Percentiles rank a stretch among this genome's conserved stretches.
These are phyloP conservation scores for Hyaloperonospora brassicae DNA, from an alignment of 352 stramenopile genomes.

Conservation along the genomic window DNA sequence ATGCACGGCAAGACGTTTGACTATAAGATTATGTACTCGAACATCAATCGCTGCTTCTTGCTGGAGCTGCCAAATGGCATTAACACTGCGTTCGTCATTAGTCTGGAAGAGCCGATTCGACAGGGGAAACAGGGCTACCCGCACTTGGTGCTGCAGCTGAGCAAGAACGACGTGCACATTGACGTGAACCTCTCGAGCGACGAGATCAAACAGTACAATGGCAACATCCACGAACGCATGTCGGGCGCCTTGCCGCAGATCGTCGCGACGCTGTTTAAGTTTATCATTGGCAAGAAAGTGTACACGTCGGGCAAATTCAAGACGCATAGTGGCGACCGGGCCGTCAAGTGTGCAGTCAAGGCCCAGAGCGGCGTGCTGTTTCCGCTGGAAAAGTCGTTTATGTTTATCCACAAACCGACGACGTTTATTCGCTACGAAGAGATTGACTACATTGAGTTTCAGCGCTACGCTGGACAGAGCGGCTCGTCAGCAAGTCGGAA, in stretches of 20 bases:
- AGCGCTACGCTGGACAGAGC: slow-evolving; percentile 91
- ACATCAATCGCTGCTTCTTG: slow-evolving; percentile 98
- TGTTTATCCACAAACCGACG: slow-evolving; percentile 99
- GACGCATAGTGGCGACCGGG: slow-evolving; percentile 79
- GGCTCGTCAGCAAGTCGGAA: slow-evolving; percentile 87
- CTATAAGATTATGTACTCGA: slow-evolving; percentile 99
- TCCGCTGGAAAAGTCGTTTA: slow-evolving; percentile 97
- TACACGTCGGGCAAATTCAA: slow-evolving; percentile 91
- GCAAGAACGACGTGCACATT: slow-evolving; percentile 78
- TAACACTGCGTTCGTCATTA: slow-evolving; percentile 98
- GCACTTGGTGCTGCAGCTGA: slow-evolving; percentile 96
- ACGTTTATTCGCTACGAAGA: slow-evolving; percentile 98
- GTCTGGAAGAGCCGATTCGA: slow-evolving; percentile 96
- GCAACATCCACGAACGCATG: slow-evolving; percentile 95
- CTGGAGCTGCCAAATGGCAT: slow-evolving; percentile 95
- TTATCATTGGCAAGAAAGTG: slow-evolving; percentile 94
- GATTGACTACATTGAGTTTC: slow-evolving; percentile 97
- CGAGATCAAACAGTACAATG: slow-evolving; percentile 97
- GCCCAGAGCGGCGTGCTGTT: slow-evolving; percentile 96
- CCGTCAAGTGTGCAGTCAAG: slow-evolving; percentile 88
- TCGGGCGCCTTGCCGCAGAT: slow-evolving; percentile 94
- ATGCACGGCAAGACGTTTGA: slow-evolving; percentile 98
- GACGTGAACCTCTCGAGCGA: slow-evolving; percentile 94
- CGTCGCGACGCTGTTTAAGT: slow-evolving; percentile 98
- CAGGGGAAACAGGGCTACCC: slow-evolving; percentile 98